A percentile compares a stretch with the other conserved stretches of the same genome.
These are phyloP conservation scores for Chlorella sp. DNA, from an alignment of 139 green algal species.

Conservation along the genomic window DNA sequence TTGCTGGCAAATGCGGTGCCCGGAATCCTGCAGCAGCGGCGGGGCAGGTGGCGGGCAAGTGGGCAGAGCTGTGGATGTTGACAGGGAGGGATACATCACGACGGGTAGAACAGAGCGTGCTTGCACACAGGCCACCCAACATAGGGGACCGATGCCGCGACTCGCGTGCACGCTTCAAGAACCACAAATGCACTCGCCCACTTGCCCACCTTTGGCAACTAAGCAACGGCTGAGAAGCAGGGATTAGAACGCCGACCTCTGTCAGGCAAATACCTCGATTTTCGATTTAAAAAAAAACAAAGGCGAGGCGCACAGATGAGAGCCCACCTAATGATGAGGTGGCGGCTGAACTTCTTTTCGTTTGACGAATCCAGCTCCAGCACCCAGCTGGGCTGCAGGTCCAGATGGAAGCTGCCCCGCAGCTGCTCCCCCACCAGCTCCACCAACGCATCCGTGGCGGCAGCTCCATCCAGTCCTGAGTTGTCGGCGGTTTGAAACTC, in stretches of 20 bases:
- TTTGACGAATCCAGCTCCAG: slow-evolving; percentile 80
- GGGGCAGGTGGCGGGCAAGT: no score
- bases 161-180: no score
- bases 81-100: not conserved
- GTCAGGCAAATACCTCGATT: not conserved
- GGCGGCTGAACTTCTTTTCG: slow-evolving; percentile 80
- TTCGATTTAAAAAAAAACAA: no score
- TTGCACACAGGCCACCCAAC: no score
- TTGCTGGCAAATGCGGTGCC: slow-evolving; percentile 70
- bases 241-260: not conserved
- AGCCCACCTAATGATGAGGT: slow-evolving; percentile 70
- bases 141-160: no score
- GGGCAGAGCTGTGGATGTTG: not conserved
- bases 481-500: slow-evolving; percentile 77
- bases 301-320: not conserved
- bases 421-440: slow-evolving; percentile 11
- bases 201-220: not conserved
- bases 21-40: slow-evolving; percentile 42
- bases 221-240: not conserved
- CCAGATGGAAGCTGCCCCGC: slow-evolving; percentile 15
- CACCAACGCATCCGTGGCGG: slow-evolving; percentile 70
- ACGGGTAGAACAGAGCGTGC: not conserved
- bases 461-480: slow-evolving; percentile 60
- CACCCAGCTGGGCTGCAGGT: slow-evolving; percentile 41
- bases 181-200: no score